Base-by-base conservation (phyloP, 805 yeast species). In the Ogataea siamensis region DNA sequence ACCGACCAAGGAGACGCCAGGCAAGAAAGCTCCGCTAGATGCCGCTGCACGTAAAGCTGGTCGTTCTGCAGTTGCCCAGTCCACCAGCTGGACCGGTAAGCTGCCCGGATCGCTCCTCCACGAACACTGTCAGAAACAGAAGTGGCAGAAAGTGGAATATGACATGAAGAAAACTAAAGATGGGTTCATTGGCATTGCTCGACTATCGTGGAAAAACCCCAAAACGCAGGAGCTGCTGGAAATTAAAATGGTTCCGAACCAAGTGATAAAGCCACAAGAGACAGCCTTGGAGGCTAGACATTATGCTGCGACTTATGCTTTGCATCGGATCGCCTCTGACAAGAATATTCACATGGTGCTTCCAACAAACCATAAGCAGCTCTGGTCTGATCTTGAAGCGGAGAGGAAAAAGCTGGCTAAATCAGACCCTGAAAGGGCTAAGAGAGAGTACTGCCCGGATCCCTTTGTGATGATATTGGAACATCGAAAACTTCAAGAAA, bases 11-110 rank as follows among this genome's bases (percentile, higher is more conserved):
- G 30, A 25, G 21, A n/a, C 13, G 13, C 21, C 31, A 5, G 35
- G 35, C 17, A 37, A 37, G 35, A 30, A 26, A 16, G 32, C 32
- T 9, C 31, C 35, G 3, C 6, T 37, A 9, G 40, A 37, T 26
- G 34, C 34, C 20, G 40, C 40, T 10, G 20, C 35, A 4, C 25
- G 40, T 4, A 37, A 31, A 11, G 40, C 40, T 3, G 40, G 40
- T 3, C 28, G 40, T 5, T 20, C 73, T 19, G 62, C 71, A n/a
- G 83, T 80, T 0, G 73, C 84, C 0, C 80, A 83, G 11, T 74
- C 83, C 24, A 66, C 80, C 30, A 87, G 91, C 19, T 88, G 96
- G 96, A 88, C 96, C 0, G 99, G 99, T 1, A 91, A 91, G 53
- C 67, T 91, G 11, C 98, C 99, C 0, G 87, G 85, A 2, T 80